Evolutionary conservation across 352 stramenopile species (phyloP).

Genomic region (Phytophthora fragariaefolia): DNA sequence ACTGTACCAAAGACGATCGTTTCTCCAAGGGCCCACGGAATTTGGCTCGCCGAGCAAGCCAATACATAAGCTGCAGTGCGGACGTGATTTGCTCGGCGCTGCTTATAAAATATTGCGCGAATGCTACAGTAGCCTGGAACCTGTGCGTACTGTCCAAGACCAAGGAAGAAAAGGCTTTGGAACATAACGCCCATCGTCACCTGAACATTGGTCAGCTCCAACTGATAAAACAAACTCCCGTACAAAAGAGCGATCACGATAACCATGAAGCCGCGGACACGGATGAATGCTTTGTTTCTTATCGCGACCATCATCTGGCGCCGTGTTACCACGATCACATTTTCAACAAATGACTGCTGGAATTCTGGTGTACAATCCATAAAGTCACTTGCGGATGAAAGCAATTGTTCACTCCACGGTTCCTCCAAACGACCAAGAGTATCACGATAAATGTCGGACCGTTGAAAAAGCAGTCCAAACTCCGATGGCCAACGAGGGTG

Average conservation of each 20-base stretch:
- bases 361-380: constrained; percentile 34
- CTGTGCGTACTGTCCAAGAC: constrained; percentile 74
- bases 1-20: constrained; percentile 81
- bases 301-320: constrained; percentile 74
- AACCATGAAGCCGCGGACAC: constrained; percentile 54
- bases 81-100: constrained; percentile 67
- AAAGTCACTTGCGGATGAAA: constrained; percentile 49
- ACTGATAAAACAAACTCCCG: constrained; percentile 60
- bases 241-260: constrained; percentile 67
- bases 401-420: constrained; percentile 46
- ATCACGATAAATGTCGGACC: constrained; percentile 49
- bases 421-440: constrained; percentile 47
- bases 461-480: constrained; percentile 50
- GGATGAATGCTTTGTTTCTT: constrained; percentile 55
- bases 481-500: constrained; percentile 24
- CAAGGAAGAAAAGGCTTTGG: constrained; percentile 82
- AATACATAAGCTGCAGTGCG: constrained; percentile 80
- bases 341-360: constrained; percentile 48
- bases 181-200: constrained; percentile 88
- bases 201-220: constrained; percentile 51
- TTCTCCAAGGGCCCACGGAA: constrained; percentile 67
- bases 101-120: constrained; percentile 72
- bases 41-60: constrained; percentile 43
- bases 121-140: constrained; percentile 78
- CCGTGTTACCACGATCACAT: constrained; percentile 34